Base-by-base conservation (phyloP, 305 asterid species). In the Ajuga reptans region DNA sequence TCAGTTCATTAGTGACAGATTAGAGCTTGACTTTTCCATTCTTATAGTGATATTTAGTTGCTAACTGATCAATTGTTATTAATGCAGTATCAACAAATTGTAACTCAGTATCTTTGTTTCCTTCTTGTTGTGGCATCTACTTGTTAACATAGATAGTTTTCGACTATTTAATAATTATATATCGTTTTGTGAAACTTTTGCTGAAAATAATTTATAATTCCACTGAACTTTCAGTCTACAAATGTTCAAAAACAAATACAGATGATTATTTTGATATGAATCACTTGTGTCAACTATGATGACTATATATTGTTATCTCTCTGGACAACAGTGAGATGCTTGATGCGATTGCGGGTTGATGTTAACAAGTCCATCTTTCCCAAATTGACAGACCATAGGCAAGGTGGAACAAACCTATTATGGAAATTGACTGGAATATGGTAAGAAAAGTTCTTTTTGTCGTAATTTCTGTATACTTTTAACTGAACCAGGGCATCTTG, bases 351-450 rank as follows among this genome's bases (percentile, higher is more conserved):
- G 68, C 6, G 1, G 10, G 8, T 50, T 70, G 68, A 64, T 29
- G 34, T 18, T 56, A 7, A 11, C 29, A 5, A 15, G 3, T 33
- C 18, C n/a, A 2, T 33, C 17, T 18, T 57, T 34, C 56, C 49
- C 24, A 46, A 58, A 37, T 58, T 42, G 65, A 47, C 76, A 71
- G 71, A 50, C 72, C 43, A 45, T 71, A 34, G 66, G 39, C 67
- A 43, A 66, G 56, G 70, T 34, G 52, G 64, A 41, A 33, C 43
- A 53, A 43, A 11, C n/a, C 50, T 36, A 51, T 43, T 43, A 67
- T 72, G 77, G 77, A 72, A 61, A 60, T 63, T 53, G 77, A 72
- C 34, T 72, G 49, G 74, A 71, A 27, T 71, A 41, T 10, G 68
- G 81, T 77, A 77, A 72, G 73, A 72, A 46, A 52, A 21, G 41